Evolutionary conservation across 257 asterid species (phyloP).

Genomic region (Verbena officinalis): DNA sequence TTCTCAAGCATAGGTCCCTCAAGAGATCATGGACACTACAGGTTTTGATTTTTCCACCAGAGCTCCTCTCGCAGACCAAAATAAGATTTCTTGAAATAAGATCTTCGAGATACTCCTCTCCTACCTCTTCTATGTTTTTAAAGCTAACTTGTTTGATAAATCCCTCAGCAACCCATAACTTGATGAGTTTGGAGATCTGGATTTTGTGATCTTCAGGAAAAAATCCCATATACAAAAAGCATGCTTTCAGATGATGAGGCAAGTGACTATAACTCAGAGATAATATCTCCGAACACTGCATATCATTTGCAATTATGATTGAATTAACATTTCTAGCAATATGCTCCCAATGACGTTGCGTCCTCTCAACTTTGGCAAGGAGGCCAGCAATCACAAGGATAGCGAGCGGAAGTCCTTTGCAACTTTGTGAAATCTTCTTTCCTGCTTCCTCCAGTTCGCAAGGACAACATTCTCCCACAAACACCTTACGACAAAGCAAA

Average conservation of each 20-base stretch:
- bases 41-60: background rate
- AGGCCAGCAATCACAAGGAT: constrained; percentile 13
- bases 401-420: constrained; percentile 33
- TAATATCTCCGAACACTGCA: background rate
- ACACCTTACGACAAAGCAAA: background rate
- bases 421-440: background rate
- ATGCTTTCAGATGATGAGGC: constrained; percentile 21
- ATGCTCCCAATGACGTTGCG: constrained; percentile 13
- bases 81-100: background rate
- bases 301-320: background rate
- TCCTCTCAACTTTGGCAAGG: background rate
- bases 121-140: background rate
- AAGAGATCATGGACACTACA: background rate
- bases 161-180: background rate
- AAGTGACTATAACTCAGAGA: constrained; percentile 20
- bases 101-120: background rate
- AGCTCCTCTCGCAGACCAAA: background rate
- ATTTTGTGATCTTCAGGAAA: background rate
- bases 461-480: background rate
- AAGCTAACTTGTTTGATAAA: background rate
- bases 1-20: background rate
- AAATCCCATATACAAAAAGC: background rate
- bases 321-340: constrained; percentile 13
- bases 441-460: background rate
- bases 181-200: background rate